These are phyloP conservation scores for Populus davidiana DNA, from an alignment of 345 rosid genomes.

Conservation along the genomic window DNA sequence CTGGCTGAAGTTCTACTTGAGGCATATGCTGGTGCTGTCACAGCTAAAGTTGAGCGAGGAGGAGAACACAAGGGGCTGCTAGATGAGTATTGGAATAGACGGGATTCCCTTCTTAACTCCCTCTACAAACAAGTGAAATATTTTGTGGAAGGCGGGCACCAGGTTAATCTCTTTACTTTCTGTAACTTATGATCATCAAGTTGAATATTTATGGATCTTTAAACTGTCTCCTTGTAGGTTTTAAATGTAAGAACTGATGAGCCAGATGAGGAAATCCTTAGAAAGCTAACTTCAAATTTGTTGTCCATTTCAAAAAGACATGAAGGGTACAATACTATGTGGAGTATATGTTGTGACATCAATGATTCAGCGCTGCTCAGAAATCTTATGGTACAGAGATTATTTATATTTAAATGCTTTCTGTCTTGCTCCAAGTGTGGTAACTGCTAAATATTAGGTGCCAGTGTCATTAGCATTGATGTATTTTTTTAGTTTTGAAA, in stretches of 20 bases:
- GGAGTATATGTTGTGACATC: conserved; percentile 83
- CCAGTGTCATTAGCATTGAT: not conserved
- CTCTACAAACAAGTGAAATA: conserved; percentile 66
- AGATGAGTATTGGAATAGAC: conserved; percentile 71
- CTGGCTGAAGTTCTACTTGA: conserved; percentile 73
- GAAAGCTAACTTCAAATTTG: conserved; percentile 66
- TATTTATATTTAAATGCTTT: not conserved
- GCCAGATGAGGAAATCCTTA: conserved; percentile 45
- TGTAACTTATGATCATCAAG: conserved; percentile 3
- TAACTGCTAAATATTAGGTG: not conserved
- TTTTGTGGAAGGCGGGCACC: conserved; percentile 40
- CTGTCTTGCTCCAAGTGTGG: not conserved
- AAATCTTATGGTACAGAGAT: conserved; percentile 15
- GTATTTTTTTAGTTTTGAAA: not conserved
- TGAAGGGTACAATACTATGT: conserved; percentile 73
- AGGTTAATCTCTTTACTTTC: conserved; percentile 43
- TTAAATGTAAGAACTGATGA: conserved; percentile 37
- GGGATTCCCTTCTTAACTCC: conserved; percentile 65
- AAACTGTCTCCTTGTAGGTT: conserved; percentile 44
- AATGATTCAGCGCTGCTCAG: conserved; percentile 70
- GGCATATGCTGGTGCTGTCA: conserved; percentile 59
- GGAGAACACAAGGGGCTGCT: conserved; percentile 66
- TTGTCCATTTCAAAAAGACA: conserved; percentile 69
- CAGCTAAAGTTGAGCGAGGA: conserved; percentile 62
- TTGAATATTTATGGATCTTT: not conserved